Evolutionary conservation across 164 flowering plant genomes (phyloP).

Genomic region (Protea cynaroides): DNA sequence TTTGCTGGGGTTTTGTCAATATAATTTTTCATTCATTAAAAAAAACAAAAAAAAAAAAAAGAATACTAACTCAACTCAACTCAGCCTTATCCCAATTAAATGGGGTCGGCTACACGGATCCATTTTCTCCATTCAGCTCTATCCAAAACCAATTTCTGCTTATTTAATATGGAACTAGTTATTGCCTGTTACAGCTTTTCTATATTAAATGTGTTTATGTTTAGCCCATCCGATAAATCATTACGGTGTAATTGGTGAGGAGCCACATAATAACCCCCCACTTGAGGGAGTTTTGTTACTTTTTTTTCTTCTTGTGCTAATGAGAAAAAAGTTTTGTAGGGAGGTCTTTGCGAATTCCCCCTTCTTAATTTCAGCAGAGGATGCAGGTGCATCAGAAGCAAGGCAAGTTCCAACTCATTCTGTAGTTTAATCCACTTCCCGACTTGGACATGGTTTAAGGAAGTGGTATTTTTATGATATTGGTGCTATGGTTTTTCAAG

Average conservation of each 20-base stretch:
- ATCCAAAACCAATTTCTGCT: no score
- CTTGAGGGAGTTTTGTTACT: neutral
- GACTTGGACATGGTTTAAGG: neutral
- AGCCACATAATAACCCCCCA: neutral
- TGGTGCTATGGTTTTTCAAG: neutral
- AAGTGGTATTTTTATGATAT: neutral
- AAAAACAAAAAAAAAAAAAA: no score
- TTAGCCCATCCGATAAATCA: neutral
- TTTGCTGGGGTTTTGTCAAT: no score
- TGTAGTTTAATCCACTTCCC: neutral
- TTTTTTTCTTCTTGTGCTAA: constrained; percentile 1
- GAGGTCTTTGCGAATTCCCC: constrained; percentile 90
- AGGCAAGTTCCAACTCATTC: constrained; percentile 28
- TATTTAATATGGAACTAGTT: no score
- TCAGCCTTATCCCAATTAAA: no score
- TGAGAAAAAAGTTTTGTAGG: constrained; percentile 29
- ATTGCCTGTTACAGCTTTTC: no score
- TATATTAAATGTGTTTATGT: no score
- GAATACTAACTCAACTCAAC: no score
- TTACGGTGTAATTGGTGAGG: neutral
- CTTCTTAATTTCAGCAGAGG: constrained; percentile 87
- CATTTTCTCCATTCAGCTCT: no score
- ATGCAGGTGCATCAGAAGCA: constrained; percentile 52
- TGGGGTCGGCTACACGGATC: no score
- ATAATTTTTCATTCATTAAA: no score